Base-by-base conservation (phyloP, 2,329 filamentous ascomycete genomes). In the Gnomoniopsis sp. region DNA sequence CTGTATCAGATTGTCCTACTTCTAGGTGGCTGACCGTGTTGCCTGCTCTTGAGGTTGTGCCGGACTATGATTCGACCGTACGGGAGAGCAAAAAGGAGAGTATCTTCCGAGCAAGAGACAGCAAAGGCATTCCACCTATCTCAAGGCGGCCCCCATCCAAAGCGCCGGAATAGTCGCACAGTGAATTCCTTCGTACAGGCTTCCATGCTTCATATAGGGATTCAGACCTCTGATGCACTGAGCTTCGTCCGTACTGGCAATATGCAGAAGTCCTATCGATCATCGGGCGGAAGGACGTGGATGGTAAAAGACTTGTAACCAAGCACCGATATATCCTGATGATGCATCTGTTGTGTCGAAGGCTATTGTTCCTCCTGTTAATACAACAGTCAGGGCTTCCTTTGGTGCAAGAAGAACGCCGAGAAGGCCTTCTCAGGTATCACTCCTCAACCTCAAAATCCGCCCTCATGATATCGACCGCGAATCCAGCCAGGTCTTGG, bases 401-500 rank as follows among this genome's bases (percentile, higher is more conserved):
- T 15, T 41, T 41, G 3, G 14, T 41, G 6, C 14, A n/a, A 14
- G 36, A 7, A 4, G 12, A n/a, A 14, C 36, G 14, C 36, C 36
- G 12, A 14, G 12, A 14, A n/a, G 6, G 3, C 36, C 17, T 15
- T 4, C 6, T 41, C 44, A 43, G 36, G 55, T 19, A 10, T 49
- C 38, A 23, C 38, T 15, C 30, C 26, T 10, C 66, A 67, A 66
- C 21, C 19, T 49, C 57, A n/a, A 83, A 74, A 59, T 80, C 77
- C 3, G 59, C 64, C 33, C 68, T 68, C 57, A 84, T 67, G 15
- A 81, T 66, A 17, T 73, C 73, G 17, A 75, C 66, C 1, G 80
- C 80, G 34, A 84, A 68, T 2, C 67, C 68, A 2, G 80, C 77
- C 56, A 85, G 65, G n/a, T 70, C 68, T 53, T 74, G 72, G 19